Evolutionary conservation across 2,329 filamentous ascomycete genomes (phyloP), one percentile per base, ranked within the genome.

Genomic region (Penicillium sp.): DNA sequence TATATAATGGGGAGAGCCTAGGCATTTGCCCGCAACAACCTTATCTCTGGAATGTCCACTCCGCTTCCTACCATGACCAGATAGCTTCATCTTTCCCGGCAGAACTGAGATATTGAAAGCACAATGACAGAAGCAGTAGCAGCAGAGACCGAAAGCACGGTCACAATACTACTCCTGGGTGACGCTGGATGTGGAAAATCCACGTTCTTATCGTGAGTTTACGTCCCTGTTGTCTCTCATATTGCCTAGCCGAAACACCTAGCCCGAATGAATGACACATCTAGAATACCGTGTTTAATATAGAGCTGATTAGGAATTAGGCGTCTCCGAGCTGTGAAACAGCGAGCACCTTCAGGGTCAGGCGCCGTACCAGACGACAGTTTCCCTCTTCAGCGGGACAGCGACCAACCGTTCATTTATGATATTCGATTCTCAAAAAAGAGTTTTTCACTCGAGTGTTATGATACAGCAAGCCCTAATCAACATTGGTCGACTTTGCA

Each of bases 161-260:
- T 64, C 16, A 63, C 57, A 3, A 44, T 81, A 33, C 66, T 81
- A 5, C 62, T 81, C 11, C 64, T 81, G 2, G 77, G 77, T 35
- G 77, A 80, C 41, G 54, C 69, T 25, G 75, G 72, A 34, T 75
- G 77, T 30, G 77, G 77, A 40, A 81, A 80, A 60, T 76, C 77
- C 34, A 77, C 75, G 7, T 80, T 81, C 45, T 60, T 81, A 44
- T 76, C 76, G 74, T 79, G 66, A 58, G 75, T 72, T 27, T n/a
- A 12, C 7, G 3, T 17, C 2, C 3, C 17, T 2, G 15, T 3
- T 28, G 10, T 12, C 28, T 26, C 4, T 6, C 20, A 2, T n/a
- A 20, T 6, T 5, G 5, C 5, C 9, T 9, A 22, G 9, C 18
- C 9, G 18, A 22, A 22, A 22, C 5, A 5, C 18, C 18, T n/a